phyloP scores from a whole-genome alignment of 2,329 filamentous ascomycete genomes.

The Aspergillus floridensis region DNA sequence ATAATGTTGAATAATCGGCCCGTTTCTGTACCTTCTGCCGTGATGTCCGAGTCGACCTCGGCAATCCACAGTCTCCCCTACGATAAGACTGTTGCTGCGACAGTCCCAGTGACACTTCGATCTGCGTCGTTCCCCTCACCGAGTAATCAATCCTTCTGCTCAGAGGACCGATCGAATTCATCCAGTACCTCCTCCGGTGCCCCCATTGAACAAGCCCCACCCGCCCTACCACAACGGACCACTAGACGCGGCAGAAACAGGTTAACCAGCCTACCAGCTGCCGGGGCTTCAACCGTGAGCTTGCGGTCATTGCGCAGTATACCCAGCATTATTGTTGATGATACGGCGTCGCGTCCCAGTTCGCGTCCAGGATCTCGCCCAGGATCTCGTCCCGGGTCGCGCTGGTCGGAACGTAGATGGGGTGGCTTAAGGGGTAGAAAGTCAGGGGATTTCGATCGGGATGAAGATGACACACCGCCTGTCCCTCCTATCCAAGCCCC shows the following conservation, averaged over 20 bases:
- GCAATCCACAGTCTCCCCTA: conserved; percentile 25
- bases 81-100: conserved; percentile 27
- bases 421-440: conserved; percentile 33
- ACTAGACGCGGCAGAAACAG: conserved; percentile 15
- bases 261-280: conserved; percentile 19
- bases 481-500: conserved; percentile 33
- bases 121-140: conserved; percentile 29
- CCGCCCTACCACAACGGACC: conserved; percentile 14
- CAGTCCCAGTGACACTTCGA: conserved; percentile 24
- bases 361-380: conserved; percentile 38
- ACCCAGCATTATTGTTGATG: conserved; percentile 42
- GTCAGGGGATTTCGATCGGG: conserved; percentile 33
- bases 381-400: conserved; percentile 40
- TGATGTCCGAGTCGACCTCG: conserved; percentile 27
- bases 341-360: conserved; percentile 30
- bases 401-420: conserved; percentile 46
- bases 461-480: conserved; percentile 32
- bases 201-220: conserved; percentile 9
- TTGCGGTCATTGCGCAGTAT: conserved; percentile 35
- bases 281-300: conserved; percentile 25
- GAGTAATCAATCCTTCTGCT: conserved; percentile 20
- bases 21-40: conserved; percentile 26
- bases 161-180: conserved; percentile 26
- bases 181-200: conserved; percentile 24
- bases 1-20: conserved; percentile 35